Conservation (phyloP, 371 early-diverging fungal species). For the Basidiobolus meristosporus region DNA sequence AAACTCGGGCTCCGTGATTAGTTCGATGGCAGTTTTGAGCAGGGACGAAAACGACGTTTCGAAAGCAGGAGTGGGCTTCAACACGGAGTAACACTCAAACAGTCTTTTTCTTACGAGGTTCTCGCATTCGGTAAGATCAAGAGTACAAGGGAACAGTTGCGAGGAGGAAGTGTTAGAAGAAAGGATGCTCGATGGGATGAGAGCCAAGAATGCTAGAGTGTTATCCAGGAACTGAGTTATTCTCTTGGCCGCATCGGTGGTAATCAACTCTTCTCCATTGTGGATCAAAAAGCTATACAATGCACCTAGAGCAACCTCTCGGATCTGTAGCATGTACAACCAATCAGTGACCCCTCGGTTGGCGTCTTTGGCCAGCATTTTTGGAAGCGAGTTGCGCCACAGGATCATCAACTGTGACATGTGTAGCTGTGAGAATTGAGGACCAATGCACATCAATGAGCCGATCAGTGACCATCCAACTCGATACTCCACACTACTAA, state of each 20-base stretch:
- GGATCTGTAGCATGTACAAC: slow-evolving; percentile 35
- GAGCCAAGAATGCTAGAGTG: slow-evolving; percentile 36
- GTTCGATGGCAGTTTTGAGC: slow-evolving; percentile 22
- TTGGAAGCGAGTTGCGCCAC: slow-evolving; percentile 49
- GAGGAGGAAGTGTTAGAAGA: slow-evolving; percentile 13
- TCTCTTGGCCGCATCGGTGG: slow-evolving; percentile 62
- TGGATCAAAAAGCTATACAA: slow-evolving; percentile 50
- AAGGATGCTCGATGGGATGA: slow-evolving; percentile 32
- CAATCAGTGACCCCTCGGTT: slow-evolving; percentile 45
- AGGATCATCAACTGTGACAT: slow-evolving; percentile 53
- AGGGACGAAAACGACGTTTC: slow-evolving; percentile 38
- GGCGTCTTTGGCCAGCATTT: slow-evolving; percentile 32
- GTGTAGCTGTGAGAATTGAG: slow-evolving; percentile 60
- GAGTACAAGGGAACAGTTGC: slow-evolving; percentile 14
- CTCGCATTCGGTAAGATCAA: slow-evolving; percentile 30
- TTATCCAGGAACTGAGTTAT: slow-evolving; percentile 61
- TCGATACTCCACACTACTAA: slow-evolving; percentile 5
- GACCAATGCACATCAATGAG: slow-evolving; percentile 57
- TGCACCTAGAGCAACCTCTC: slow-evolving; percentile 50
- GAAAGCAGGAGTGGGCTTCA: slow-evolving; percentile 41
- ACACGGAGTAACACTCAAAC: slow-evolving; percentile 47
- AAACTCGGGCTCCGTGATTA: slow-evolving; percentile 34
- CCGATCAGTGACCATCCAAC: slow-evolving; percentile 66
- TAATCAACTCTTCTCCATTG: slow-evolving; percentile 45
- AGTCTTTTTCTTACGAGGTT: slow-evolving; percentile 38